phyloP scores from a whole-genome alignment of 208 protist species.

The Crithidia acanthocephali region DNA sequence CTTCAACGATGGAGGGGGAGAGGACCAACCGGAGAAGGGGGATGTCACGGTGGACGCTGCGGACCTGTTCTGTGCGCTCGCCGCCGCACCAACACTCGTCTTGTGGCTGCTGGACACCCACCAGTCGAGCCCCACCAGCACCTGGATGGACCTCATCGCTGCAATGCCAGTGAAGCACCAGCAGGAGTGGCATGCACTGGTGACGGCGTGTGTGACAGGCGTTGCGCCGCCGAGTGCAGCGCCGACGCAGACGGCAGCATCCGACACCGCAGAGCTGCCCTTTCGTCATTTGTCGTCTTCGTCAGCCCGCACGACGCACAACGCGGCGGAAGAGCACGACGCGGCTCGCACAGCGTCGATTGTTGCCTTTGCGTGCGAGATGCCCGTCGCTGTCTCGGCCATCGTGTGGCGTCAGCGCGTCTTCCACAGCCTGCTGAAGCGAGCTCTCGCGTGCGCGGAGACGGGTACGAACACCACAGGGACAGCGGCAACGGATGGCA shows the following conservation, averaged over 20 bases:
- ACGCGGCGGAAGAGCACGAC: not conserved
- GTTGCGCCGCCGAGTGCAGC: not conserved
- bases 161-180: slow-evolving; percentile 9
- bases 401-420: slow-evolving; percentile 22
- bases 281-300: not conserved
- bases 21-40: not conserved
- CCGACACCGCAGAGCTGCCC: not conserved
- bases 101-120: slow-evolving; percentile 26
- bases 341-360: not conserved
- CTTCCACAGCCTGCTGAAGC: slow-evolving; percentile 16
- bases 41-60: slow-evolving; percentile 19
- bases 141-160: slow-evolving; percentile 20
- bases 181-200: slow-evolving; percentile 20
- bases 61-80: slow-evolving; percentile 19
- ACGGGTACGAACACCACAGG: not conserved
- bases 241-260: not conserved
- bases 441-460: not conserved
- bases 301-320: not conserved
- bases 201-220: not conserved
- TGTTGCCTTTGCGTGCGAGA: slow-evolving; percentile 7
- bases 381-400: slow-evolving; percentile 1
- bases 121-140: slow-evolving; percentile 27
- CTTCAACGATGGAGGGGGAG: not conserved
- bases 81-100: slow-evolving; percentile 10
- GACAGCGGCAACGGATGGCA: not conserved